These are phyloP conservation scores for baker's yeast (Saccharomyces cerevisiae) DNA, from an alignment of 805 yeast genomes.

Conservation along the genomic window DNA sequence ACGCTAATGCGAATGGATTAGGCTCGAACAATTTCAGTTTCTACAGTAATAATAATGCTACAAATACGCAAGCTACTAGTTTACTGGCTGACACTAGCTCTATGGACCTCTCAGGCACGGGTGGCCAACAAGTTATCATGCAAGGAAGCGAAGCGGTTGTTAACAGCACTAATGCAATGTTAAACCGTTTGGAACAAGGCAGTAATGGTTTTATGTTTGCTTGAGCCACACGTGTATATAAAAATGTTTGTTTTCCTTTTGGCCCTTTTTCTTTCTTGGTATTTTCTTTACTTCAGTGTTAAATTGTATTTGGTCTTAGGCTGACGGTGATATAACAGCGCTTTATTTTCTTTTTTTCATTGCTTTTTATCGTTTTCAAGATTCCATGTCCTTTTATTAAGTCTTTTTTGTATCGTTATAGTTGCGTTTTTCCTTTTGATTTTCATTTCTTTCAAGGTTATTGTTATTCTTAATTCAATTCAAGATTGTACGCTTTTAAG, in stretches of 20 bases:
- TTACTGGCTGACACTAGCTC: not conserved
- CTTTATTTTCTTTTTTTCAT: not conserved
- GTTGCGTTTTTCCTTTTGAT: not conserved
- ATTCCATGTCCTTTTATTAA: not conserved
- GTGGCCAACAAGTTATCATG: not conserved
- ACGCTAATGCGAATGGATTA: slow-evolving; percentile 1
- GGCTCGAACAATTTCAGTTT: not conserved
- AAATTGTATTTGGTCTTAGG: not conserved
- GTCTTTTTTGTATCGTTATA: not conserved
- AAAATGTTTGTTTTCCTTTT: not conserved
- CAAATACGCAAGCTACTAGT: not conserved
- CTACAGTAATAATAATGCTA: not conserved
- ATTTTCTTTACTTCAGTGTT: slow-evolving; percentile 1
- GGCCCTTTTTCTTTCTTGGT: not conserved
- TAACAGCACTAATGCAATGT: slow-evolving; percentile 1
- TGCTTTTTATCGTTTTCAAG: not conserved
- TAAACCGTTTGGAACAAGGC: slow-evolving; percentile 20
- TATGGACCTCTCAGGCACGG: not conserved
- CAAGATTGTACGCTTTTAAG: not conserved
- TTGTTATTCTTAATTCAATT: slow-evolving; percentile 1
- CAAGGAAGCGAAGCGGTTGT: not conserved
- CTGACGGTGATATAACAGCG: not conserved
- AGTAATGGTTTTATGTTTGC: slow-evolving; percentile 20
- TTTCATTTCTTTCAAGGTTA: not conserved
- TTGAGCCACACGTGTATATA: slow-evolving; percentile 4